These are phyloP conservation scores for Fraxinus floribunda DNA, from an alignment of 305 asterid genomes.

Conservation along the genomic window DNA sequence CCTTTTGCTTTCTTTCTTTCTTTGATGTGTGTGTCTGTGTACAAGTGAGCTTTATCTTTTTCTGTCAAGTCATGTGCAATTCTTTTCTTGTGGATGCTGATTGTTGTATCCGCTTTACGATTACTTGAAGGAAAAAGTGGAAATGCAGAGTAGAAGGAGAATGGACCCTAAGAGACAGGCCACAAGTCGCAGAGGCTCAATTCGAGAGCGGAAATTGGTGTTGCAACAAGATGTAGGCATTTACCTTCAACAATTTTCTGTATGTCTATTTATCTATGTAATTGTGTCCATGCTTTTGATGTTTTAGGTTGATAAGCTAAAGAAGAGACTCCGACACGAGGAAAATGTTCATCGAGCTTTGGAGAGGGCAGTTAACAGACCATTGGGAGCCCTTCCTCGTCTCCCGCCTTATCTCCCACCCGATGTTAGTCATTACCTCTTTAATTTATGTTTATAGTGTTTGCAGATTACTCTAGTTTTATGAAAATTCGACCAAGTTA, in stretches of 20 bases:
- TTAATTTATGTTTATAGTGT: not conserved
- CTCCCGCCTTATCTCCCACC: conserved; percentile 89
- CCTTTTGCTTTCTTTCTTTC: conserved; percentile 22
- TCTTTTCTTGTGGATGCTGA: conserved; percentile 45
- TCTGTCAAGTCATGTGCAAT: conserved; percentile 23
- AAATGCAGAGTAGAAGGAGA: conserved; percentile 35
- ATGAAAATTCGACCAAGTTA: not conserved
- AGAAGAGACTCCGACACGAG: conserved; percentile 78
- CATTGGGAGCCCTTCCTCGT: conserved; percentile 85
- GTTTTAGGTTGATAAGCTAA: conserved; percentile 73
- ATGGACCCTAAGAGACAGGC: conserved; percentile 52
- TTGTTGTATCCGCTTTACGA: conserved; percentile 25
- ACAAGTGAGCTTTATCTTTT: conserved; percentile 27
- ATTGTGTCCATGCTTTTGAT: not conserved
- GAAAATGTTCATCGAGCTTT: conserved; percentile 89
- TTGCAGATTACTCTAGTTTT: not conserved
- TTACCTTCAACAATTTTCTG: not conserved
- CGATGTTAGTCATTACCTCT: conserved; percentile 44
- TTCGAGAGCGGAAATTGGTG: conserved; percentile 61
- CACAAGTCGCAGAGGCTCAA: conserved; percentile 43
- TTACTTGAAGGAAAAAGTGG: conserved; percentile 49
- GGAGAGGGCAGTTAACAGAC: conserved; percentile 86
- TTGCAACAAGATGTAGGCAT: conserved; percentile 66
- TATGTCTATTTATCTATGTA: not conserved
- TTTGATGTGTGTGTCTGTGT: conserved; percentile 12